Conservation (phyloP, 163 green algal species). For the Scenedesmus sp. region DNA sequence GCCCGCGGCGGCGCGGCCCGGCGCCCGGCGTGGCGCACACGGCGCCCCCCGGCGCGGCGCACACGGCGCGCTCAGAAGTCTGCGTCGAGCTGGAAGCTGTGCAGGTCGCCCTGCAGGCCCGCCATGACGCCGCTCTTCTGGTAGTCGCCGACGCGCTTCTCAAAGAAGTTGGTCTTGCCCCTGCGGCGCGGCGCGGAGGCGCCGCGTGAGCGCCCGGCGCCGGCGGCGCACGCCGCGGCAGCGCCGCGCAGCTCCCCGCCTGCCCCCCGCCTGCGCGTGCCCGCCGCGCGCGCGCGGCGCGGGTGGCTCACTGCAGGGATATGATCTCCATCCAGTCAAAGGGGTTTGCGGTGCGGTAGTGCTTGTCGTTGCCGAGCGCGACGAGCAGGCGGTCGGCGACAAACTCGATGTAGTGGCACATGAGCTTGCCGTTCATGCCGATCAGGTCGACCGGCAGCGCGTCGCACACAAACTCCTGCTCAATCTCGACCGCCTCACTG, state of each 20-base stretch:
- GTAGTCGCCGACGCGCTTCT: conserved; percentile 98
- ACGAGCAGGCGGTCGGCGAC: conserved; percentile 96
- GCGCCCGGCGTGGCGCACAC: too few relatives aligned
- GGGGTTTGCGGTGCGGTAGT: conserved; percentile 92
- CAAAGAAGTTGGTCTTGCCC: conserved; percentile 99
- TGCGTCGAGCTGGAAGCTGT: conserved; percentile 50
- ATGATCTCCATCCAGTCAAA: conserved; percentile 99
- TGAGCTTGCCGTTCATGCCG: conserved; percentile 96
- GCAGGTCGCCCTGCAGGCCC: conserved; percentile 32
- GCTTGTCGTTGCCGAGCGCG: conserved; percentile 78
- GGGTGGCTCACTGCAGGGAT: conserved; percentile 82
- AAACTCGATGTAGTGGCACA: conserved; percentile 99
- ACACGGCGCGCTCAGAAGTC: conserved; percentile 44
- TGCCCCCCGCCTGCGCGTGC: neutral
- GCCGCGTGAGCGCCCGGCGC: neutral
- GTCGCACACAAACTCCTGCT: conserved; percentile 97
- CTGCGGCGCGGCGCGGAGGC: neutral
- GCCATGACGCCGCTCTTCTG: conserved; percentile 96
- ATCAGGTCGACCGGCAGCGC: conserved; percentile 83
- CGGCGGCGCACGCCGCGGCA: neutral
- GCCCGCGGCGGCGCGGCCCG: too few relatives aligned
- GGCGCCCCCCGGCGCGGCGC: too few relatives aligned
- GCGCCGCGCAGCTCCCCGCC: too few relatives aligned
- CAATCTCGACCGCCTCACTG: conserved; percentile 92
- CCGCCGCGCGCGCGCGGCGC: neutral